These are phyloP conservation scores for Alternaria longipes DNA, from an alignment of 2,329 filamentous ascomycete genomes.

Conservation along the genomic window DNA sequence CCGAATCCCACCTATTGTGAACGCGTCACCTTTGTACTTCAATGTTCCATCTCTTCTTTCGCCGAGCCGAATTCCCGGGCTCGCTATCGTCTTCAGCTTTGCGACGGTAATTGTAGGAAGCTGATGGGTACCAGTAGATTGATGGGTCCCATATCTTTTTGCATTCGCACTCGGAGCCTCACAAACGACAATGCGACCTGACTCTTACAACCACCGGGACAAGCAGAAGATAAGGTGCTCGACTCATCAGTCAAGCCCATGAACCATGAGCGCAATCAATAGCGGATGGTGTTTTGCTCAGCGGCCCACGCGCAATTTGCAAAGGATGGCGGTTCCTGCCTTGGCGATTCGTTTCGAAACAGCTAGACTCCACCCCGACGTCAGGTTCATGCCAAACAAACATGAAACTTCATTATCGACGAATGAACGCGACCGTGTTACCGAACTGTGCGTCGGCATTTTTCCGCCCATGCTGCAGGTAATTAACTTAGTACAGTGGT, in stretches of 20 bases:
- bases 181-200: neutral
- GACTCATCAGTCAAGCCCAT: neutral
- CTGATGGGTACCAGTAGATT: neutral
- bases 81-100: neutral
- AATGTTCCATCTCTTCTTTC: neutral
- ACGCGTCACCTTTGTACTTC: neutral
- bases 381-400: conserved; percentile 23
- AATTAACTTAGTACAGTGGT: conserved; percentile 39
- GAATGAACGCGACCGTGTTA: conserved; percentile 16
- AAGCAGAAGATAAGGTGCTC: neutral
- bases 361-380: conserved; percentile 21
- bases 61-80: neutral
- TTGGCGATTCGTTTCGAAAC: conserved; percentile 36
- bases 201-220: neutral
- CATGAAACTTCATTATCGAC: conserved; percentile 15
- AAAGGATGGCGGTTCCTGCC: conserved; percentile 13
- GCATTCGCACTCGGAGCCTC: neutral
- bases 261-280: neutral
- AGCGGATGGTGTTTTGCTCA: conserved; percentile 6
- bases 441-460: conserved; percentile 15
- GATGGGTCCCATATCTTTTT: neutral
- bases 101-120: neutral
- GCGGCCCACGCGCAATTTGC: conserved; percentile 16
- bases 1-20: neutral
- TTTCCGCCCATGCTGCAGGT: conserved; percentile 25